These are phyloP conservation scores for Fusarium metavorans DNA, from an alignment of 2,329 filamentous ascomycete species.

Conservation along the genomic window DNA sequence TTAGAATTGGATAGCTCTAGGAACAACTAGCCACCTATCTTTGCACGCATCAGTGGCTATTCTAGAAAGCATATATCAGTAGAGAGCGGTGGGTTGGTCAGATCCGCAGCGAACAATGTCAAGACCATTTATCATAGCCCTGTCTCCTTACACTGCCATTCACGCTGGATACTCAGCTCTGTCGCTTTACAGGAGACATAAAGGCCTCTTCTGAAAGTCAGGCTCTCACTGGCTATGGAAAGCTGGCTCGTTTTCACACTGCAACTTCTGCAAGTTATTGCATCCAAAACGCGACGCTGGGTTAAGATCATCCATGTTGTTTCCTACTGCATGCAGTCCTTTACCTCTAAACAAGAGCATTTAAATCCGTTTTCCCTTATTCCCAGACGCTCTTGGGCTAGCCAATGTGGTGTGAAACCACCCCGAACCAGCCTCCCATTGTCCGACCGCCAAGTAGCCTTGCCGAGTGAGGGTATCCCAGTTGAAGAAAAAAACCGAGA, in stretches of 20 bases:
- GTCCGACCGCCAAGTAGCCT: background rate
- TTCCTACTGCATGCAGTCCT: background rate
- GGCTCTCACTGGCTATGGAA: background rate
- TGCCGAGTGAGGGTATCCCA: background rate
- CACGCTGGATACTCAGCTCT: background rate
- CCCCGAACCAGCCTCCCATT: background rate
- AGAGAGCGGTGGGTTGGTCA: background rate
- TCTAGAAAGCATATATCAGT: background rate
- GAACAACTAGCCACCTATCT: background rate
- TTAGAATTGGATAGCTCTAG: background rate
- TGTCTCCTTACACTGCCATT: background rate
- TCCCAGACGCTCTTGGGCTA: background rate
- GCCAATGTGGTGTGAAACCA: background rate
- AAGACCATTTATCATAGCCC: background rate
- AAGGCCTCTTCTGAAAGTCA: background rate
- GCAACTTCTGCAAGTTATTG: background rate
- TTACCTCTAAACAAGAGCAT: background rate
- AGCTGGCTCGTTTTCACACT: background rate
- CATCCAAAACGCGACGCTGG: background rate
- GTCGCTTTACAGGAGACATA: background rate
- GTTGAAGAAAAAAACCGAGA: background rate
- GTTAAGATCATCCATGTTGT: background rate
- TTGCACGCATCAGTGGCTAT: background rate
- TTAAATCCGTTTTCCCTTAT: background rate
- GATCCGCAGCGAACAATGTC: background rate